Evolutionary conservation across 345 rosid genomes (phyloP).

Genomic region (Stellera chamaejasme): DNA sequence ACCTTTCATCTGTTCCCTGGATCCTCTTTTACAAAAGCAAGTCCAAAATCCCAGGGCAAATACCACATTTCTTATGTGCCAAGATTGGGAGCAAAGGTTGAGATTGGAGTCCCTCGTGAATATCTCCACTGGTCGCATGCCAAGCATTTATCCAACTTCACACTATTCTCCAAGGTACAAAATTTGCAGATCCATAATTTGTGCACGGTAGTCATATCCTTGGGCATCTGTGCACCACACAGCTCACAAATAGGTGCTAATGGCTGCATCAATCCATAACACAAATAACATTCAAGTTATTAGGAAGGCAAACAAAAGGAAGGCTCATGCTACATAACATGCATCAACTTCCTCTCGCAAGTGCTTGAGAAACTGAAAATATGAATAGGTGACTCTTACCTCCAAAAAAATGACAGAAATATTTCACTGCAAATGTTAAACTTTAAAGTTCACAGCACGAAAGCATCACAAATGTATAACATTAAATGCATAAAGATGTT

Average conservation of each 20-base stretch:
- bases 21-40: background rate
- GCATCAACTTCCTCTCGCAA: no score
- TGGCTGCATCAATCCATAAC: constrained; percentile 29
- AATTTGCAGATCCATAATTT: constrained; percentile 68
- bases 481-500: no score
- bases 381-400: no score
- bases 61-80: constrained; percentile 39
- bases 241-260: constrained; percentile 59
- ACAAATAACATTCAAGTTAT: background rate
- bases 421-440: no score
- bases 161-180: constrained; percentile 62
- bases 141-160: constrained; percentile 53
- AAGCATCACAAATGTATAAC: no score
- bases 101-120: constrained; percentile 60
- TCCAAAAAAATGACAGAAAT: no score
- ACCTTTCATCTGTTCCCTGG: no score
- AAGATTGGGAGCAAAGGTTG: constrained; percentile 39
- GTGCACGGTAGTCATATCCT: constrained; percentile 30
- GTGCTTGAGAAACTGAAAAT: background rate
- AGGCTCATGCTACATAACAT: no score
- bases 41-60: background rate
- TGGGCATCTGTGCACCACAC: constrained; percentile 48
- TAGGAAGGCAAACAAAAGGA: background rate
- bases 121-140: constrained; percentile 90
- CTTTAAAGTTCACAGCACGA: no score